Evolutionary conservation across 2,329 filamentous ascomycete species (phyloP).

Genomic region (Monosporascus sp.): DNA sequence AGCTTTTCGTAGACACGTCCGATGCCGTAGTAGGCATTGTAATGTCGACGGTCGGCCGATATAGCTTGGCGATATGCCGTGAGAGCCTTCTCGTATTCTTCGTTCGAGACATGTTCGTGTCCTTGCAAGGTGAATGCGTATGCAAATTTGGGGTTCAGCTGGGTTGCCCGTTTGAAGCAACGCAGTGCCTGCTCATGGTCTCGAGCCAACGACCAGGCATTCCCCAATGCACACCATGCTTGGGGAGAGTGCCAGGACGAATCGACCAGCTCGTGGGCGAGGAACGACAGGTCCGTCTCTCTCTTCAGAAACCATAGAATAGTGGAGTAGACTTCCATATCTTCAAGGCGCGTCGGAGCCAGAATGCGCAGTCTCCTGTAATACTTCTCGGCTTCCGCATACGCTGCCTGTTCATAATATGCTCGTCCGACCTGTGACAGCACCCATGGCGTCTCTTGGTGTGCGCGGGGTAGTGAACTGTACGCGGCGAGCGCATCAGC

Average conservation of each 20-base stretch:
- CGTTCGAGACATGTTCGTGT: conserved; percentile 91
- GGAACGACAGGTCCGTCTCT: conserved; percentile 84
- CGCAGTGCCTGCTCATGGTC: conserved; percentile 92
- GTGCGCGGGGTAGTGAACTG: conserved; percentile 61
- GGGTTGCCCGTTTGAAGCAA: conserved; percentile 91
- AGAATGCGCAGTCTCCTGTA: conserved; percentile 75
- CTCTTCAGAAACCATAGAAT: conserved; percentile 97
- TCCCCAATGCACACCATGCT: conserved; percentile 93
- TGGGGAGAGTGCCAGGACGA: conserved; percentile 84
- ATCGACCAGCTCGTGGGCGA: conserved; percentile 87
- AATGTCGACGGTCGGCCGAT: conserved; percentile 80
- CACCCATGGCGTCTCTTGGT: conserved; percentile 91
- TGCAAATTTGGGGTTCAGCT: conserved; percentile 83
- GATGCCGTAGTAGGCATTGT: conserved; percentile 97
- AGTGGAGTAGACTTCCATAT: conserved; percentile 98
- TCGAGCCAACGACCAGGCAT: conserved; percentile 85
- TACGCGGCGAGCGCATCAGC: conserved; percentile 71
- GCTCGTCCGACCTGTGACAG: conserved; percentile 85
- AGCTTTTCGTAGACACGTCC: conserved; percentile 81
- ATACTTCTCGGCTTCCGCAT: conserved; percentile 78
- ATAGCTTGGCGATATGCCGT: conserved; percentile 82
- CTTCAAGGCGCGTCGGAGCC: conserved; percentile 76
- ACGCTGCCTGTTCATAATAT: conserved; percentile 84
- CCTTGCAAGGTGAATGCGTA: conserved; percentile 95
- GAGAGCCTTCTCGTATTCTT: conserved; percentile 94